Conservation (phyloP, 2,329 filamentous ascomycete species). For the Orbilia javanica region DNA sequence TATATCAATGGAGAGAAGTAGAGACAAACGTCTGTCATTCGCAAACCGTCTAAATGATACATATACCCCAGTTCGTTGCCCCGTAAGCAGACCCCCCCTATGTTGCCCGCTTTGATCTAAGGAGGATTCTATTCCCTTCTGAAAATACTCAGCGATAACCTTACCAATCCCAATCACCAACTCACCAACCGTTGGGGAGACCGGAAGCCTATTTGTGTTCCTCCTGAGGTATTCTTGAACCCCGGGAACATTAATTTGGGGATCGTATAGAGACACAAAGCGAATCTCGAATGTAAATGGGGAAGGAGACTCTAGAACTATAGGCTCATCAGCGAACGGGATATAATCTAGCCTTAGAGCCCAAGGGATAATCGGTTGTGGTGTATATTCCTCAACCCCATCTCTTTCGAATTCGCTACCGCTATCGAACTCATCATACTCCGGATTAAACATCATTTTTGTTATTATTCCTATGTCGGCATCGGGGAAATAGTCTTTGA, state of each 20-base stretch:
- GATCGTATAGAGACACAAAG: background rate
- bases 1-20: constrained; percentile 11
- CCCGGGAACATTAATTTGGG: background rate
- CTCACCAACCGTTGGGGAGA: background rate
- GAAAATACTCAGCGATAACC: background rate
- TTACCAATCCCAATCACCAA: background rate
- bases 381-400: background rate
- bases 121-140: background rate
- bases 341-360: constrained; percentile 15
- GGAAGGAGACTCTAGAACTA: background rate
- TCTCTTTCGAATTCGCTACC: background rate
- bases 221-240: background rate
- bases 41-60: constrained; percentile 20
- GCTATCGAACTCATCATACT: background rate
- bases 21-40: background rate
- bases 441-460: background rate
- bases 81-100: too few species aligned
- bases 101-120: too few species aligned
- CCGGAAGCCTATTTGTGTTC: background rate
- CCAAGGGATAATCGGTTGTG: constrained; percentile 4
- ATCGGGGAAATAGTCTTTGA: constrained; percentile 11
- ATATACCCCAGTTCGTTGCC: background rate
- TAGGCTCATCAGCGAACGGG: constrained; percentile 26
- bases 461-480: constrained; percentile 4
- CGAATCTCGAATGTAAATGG: constrained; percentile 1